phyloP scores from a whole-genome alignment of 2,329 filamentous ascomycete genomes.

The Trichoderma pleuroti region DNA sequence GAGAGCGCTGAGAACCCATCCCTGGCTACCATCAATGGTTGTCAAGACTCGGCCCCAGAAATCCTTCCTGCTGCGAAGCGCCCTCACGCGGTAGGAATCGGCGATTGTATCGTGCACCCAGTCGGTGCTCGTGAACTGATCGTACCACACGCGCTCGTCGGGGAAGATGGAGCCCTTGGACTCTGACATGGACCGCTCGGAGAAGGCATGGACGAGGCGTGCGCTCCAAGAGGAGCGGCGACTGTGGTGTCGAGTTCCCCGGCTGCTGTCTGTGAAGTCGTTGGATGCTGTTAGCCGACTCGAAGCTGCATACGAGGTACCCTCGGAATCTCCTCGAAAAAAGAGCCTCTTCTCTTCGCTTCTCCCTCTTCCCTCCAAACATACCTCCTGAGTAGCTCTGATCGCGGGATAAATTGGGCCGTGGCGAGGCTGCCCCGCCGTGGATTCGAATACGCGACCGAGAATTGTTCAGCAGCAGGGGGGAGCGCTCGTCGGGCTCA shows the following conservation, averaged over 20 bases:
- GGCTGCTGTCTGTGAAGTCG: slow-evolving; percentile 34
- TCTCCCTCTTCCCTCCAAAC: background rate
- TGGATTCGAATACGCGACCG: slow-evolving; percentile 43
- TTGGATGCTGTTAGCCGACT: background rate
- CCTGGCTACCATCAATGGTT: slow-evolving; percentile 82
- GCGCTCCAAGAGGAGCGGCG: slow-evolving; percentile 57
- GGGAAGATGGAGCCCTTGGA: slow-evolving; percentile 64
- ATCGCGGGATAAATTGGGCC: slow-evolving; percentile 34
- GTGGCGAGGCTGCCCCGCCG: slow-evolving; percentile 30
- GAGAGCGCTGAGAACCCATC: slow-evolving; percentile 88
- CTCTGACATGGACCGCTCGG: slow-evolving; percentile 56
- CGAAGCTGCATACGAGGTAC: background rate
- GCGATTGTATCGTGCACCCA: slow-evolving; percentile 98
- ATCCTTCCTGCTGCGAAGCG: slow-evolving; percentile 75
- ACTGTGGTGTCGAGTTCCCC: slow-evolving; percentile 48
- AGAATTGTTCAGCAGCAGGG: slow-evolving; percentile 39
- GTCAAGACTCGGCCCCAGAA: slow-evolving; percentile 74
- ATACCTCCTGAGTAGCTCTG: slow-evolving; percentile 46
- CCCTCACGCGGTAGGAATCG: slow-evolving; percentile 85
- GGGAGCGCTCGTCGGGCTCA: slow-evolving; percentile 43
- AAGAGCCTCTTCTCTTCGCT: background rate
- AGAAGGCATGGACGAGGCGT: slow-evolving; percentile 60
- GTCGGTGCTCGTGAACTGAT: slow-evolving; percentile 95
- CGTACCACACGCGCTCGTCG: slow-evolving; percentile 95
- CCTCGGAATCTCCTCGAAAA: background rate